Evolutionary conservation across 2,329 filamentous ascomycete species (phyloP).

Genomic region (Pseudogymnoascus sp.): DNA sequence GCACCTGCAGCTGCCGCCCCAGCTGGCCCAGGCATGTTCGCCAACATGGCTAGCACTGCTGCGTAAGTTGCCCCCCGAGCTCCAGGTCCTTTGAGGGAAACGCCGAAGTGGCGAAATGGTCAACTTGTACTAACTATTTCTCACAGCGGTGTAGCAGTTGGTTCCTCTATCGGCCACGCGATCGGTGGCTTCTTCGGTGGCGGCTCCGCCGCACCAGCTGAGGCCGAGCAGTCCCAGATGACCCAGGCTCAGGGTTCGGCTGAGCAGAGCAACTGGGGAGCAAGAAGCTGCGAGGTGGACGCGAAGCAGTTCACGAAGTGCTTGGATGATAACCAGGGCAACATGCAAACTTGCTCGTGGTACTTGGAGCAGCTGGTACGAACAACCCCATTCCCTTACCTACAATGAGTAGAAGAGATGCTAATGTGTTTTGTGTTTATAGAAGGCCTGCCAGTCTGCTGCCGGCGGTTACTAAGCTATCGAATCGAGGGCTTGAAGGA

Average conservation of each 20-base stretch:
- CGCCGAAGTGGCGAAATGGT: background rate
- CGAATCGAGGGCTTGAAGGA: background rate
- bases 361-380: constrained; percentile 84
- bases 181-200: constrained; percentile 83
- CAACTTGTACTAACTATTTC: constrained; percentile 22
- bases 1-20: constrained; percentile 21
- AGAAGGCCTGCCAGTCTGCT: constrained; percentile 77
- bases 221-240: constrained; percentile 41
- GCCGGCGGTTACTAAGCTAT: constrained; percentile 58
- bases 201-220: constrained; percentile 50
- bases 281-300: constrained; percentile 68
- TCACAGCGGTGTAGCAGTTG: constrained; percentile 85
- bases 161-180: constrained; percentile 90
- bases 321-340: constrained; percentile 90
- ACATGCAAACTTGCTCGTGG: constrained; percentile 95
- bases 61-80: constrained; percentile 62
- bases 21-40: constrained; percentile 73
- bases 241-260: constrained; percentile 44
- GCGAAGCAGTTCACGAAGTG: constrained; percentile 85
- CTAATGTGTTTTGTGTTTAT: constrained; percentile 25
- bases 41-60: constrained; percentile 95
- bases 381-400: constrained; percentile 11
- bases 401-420: constrained; percentile 12
- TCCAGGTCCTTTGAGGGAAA: background rate
- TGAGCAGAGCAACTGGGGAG: constrained; percentile 46